Evolutionary conservation across 768 basidiomycete species (phyloP).

Genomic region (Russula griseocarnosa): DNA sequence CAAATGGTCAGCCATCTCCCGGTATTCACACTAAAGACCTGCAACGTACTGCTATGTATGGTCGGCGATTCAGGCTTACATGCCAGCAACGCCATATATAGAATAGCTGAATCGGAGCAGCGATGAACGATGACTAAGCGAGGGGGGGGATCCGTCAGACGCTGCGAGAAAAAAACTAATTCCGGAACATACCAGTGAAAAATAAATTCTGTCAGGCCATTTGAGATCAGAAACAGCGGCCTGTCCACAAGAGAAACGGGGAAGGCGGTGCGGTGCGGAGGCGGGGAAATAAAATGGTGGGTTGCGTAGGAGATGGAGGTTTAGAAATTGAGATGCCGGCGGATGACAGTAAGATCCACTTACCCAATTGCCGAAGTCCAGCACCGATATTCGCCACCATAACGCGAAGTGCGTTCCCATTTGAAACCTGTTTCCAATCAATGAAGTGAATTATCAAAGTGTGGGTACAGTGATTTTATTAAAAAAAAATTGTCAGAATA

Average conservation of each 20-base stretch:
- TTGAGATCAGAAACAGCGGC: neutral
- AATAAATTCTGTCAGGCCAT: slow-evolving; percentile 21
- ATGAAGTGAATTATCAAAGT: neutral
- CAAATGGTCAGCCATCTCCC: neutral
- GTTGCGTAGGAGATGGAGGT: neutral
- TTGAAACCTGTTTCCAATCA: slow-evolving; percentile 26
- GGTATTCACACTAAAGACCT: neutral
- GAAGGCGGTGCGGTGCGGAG: neutral
- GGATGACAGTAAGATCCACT: neutral
- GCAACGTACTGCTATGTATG: slow-evolving; percentile 7
- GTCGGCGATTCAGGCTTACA: slow-evolving; percentile 23
- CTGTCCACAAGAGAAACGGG: neutral
- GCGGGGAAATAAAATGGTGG: neutral
- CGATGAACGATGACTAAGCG: slow-evolving; percentile 29
- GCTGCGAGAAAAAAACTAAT: neutral
- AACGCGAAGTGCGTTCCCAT: slow-evolving; percentile 28
- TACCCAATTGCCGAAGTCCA: slow-evolving; percentile 33
- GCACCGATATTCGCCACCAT: slow-evolving; percentile 30
- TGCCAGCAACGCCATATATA: slow-evolving; percentile 34
- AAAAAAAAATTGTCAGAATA: neutral
- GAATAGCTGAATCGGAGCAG: slow-evolving; percentile 33
- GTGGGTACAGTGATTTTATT: too few relatives aligned
- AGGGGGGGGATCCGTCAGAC: neutral
- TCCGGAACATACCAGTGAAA: neutral
- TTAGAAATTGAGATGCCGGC: neutral